These are phyloP conservation scores for Esteya vermicola DNA, from an alignment of 2,329 filamentous ascomycete species.

Conservation along the genomic window DNA sequence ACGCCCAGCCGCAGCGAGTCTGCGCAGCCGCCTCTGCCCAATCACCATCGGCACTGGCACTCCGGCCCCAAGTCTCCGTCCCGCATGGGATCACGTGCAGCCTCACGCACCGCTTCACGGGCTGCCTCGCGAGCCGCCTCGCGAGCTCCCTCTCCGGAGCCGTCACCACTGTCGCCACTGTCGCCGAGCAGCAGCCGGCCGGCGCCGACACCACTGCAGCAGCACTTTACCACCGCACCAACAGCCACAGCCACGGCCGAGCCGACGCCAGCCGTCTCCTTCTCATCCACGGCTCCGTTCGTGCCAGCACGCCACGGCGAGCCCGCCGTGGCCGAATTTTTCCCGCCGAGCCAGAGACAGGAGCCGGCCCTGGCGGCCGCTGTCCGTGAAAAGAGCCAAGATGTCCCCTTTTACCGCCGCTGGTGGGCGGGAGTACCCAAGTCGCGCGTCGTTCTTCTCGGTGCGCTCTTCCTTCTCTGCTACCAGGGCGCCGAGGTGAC, in stretches of 20 bases:
- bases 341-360: too few species aligned
- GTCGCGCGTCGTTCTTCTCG: constrained; percentile 51
- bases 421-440: too few species aligned
- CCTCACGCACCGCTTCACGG: background rate
- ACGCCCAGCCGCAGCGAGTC: too few species aligned
- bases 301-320: background rate
- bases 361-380: too few species aligned
- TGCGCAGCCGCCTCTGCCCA: too few species aligned
- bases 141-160: constrained; percentile 1
- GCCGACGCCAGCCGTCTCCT: background rate
- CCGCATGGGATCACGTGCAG: too few species aligned
- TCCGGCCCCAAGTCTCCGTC: too few species aligned
- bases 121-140: background rate
- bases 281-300: background rate
- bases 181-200: background rate
- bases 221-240: too few species aligned
- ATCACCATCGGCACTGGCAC: too few species aligned
- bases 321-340: background rate
- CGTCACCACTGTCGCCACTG: background rate
- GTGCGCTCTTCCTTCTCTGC: constrained; percentile 69
- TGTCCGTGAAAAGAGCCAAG: too few species aligned
- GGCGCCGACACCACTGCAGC: constrained; percentile 4
- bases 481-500: constrained; percentile 79
- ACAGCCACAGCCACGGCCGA: constrained; percentile 9
- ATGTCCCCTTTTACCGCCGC: too few species aligned